Conservation (phyloP, 345 rosid genomes). For the Trapa incisa region DNA sequence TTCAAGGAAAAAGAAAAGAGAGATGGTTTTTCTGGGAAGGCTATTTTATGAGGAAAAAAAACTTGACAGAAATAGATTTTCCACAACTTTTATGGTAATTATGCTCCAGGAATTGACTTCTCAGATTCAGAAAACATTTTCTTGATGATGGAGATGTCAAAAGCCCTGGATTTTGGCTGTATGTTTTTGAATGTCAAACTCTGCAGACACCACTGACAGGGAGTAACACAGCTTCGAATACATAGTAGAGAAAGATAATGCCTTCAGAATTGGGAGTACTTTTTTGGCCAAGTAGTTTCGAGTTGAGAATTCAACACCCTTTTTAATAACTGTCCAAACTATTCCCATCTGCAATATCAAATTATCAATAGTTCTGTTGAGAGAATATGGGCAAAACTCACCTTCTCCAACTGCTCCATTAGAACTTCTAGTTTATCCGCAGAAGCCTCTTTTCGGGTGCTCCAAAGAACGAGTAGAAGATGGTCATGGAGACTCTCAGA, state of each 20-base stretch:
- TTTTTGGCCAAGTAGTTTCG: background rate
- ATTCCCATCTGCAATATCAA: background rate
- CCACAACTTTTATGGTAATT: background rate
- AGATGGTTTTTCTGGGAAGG: background rate
- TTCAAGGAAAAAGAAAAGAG: background rate
- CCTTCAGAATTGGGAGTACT: background rate
- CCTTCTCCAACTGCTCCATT: conserved; percentile 49
- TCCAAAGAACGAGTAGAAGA: conserved; percentile 43
- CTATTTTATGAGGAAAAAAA: background rate
- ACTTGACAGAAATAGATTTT: background rate
- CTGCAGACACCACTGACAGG: background rate
- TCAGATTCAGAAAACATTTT: background rate
- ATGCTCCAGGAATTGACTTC: background rate
- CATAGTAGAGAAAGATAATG: background rate
- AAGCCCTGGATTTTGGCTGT: no score
- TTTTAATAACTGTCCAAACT: background rate
- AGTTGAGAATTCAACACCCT: background rate
- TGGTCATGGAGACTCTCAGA: conserved; percentile 42
- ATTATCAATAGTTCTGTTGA: background rate
- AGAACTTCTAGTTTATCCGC: conserved; percentile 34
- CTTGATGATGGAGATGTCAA: background rate
- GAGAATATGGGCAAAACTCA: conserved; percentile 7
- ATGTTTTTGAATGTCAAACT: background rate
- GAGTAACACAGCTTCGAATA: background rate
- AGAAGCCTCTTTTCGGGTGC: conserved; percentile 44